Conservation (phyloP, 352 stramenopile genomes). For the Globisporangium paroecandrum region DNA sequence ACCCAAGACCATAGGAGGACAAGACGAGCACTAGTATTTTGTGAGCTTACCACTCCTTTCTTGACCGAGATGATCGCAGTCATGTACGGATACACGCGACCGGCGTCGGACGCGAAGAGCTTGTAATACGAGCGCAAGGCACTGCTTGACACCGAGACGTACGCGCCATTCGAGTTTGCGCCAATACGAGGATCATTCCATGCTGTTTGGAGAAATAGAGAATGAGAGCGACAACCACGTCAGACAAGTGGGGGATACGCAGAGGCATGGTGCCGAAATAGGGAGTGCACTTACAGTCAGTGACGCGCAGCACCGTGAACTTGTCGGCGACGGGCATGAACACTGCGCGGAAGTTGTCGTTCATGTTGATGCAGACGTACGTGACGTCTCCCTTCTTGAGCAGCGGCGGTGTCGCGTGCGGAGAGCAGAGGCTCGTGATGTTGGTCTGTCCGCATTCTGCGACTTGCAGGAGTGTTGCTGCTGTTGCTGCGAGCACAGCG, state of each 20-base stretch:
- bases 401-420: constrained; percentile 37
- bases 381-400: constrained; percentile 59
- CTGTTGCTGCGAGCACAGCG: not conserved
- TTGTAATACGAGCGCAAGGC: constrained; percentile 71
- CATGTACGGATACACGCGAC: constrained; percentile 63
- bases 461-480: not conserved
- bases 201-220: constrained; percentile 25
- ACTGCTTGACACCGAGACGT: constrained; percentile 66
- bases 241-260: not conserved
- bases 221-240: not conserved
- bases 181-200: constrained; percentile 70
- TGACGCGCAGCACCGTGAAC: constrained; percentile 73
- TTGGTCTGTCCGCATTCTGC: constrained; percentile 41
- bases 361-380: constrained; percentile 79
- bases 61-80: constrained; percentile 81
- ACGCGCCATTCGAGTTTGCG: constrained; percentile 40
- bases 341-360: constrained; percentile 64
- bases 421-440: constrained; percentile 61
- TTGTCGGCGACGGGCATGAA: constrained; percentile 75
- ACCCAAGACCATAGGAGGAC: not conserved
- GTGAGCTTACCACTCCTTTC: constrained; percentile 40
- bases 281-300: constrained; percentile 47
- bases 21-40: not conserved
- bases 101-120: constrained; percentile 46
- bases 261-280: not conserved